Base-by-base conservation (phyloP, 208 protist genomes). In the Acanthamoeba sp. region DNA sequence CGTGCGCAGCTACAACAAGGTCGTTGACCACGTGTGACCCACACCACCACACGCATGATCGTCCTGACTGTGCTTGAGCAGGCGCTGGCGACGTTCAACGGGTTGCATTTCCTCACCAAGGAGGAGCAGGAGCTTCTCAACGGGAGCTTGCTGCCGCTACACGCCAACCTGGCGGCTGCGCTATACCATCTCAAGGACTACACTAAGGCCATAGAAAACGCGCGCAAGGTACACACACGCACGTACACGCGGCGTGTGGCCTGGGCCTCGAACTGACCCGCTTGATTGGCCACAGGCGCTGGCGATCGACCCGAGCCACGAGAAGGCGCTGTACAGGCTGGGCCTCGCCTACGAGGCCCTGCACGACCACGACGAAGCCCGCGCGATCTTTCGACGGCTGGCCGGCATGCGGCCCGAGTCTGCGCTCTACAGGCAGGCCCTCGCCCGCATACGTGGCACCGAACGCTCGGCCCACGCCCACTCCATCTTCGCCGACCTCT, bases 361-460 rank as follows among this genome's bases (percentile, higher is more conserved):
- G 29, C 85, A 91, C 73, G 85, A 91, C 36, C 73, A 91, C 36
- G 85, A 91, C 32, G 12, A 64, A 24, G 85, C 85, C 9, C 36
- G 29, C 22, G 55, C 69, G 7, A 0, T 50, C 10, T 34, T 32
- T 32, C 85, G 27, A 24, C 20, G 38, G 14, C n/a, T 91, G 1
- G n/a, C 27, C 18, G 38, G 73, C 38, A 62, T 40, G 38, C 10
- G 73, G 12, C 38, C 78, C 6, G 32, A 38, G 7, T 34, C 36
- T 9, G 16, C 36, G 78, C 24, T 59, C 78, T 62, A 52, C 78
- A 5, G 38, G 14, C 18, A n/a, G 3, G 40, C 45, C 20, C 42
- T 45, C 27, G 50, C 9, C 6, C 78, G 78, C 42, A 24, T 55
- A 7, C 78, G 57, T 24, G 14, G 29, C 24, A 32, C 5, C 78